A percentile compares a stretch with the other conserved stretches of the same genome.
These are phyloP conservation scores for Microascus cirrosus DNA, from an alignment of 2,329 filamentous ascomycete species.

Conservation along the genomic window DNA sequence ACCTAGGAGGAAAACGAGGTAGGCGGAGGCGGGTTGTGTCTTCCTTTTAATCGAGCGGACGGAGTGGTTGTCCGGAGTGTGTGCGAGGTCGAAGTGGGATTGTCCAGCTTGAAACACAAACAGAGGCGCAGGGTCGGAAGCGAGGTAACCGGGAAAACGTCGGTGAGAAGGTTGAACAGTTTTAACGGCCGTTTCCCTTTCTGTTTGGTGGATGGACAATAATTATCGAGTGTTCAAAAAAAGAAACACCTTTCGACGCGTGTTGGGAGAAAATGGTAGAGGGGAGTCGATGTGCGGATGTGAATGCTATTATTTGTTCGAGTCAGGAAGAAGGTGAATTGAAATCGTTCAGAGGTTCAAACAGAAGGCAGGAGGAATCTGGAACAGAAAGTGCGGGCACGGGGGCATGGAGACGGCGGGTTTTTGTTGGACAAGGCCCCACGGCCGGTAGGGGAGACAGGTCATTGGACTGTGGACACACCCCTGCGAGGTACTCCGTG, in stretches of 20 bases:
- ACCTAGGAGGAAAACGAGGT: neutral
- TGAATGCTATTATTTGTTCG: neutral
- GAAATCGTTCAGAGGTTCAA: neutral
- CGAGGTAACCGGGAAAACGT: constrained; percentile 3
- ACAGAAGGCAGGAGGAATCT: constrained; percentile 3
- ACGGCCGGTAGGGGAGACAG: neutral
- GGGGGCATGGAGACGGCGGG: constrained; percentile 6
- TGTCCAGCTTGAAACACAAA: constrained; percentile 6
- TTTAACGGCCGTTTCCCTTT: neutral
- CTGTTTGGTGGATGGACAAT: neutral
- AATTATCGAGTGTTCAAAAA: neutral
- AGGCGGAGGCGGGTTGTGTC: neutral
- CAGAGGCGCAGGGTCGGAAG: constrained; percentile 4
- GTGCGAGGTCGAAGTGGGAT: constrained; percentile 3
- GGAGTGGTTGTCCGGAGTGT: neutral
- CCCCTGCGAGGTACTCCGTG: neutral
- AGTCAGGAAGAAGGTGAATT: neutral
- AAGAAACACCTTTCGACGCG: neutral
- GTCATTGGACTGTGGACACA: neutral
- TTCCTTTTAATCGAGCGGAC: neutral
- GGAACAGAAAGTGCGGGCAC: constrained; percentile 4
- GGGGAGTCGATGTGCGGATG: neutral
- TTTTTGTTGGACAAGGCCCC: constrained; percentile 5
- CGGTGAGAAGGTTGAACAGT: neutral
- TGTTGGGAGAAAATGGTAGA: neutral